phyloP scores from a whole-genome alignment of 495 filamentous ascomycete species.

The Penicillium cosmopolitanum region DNA sequence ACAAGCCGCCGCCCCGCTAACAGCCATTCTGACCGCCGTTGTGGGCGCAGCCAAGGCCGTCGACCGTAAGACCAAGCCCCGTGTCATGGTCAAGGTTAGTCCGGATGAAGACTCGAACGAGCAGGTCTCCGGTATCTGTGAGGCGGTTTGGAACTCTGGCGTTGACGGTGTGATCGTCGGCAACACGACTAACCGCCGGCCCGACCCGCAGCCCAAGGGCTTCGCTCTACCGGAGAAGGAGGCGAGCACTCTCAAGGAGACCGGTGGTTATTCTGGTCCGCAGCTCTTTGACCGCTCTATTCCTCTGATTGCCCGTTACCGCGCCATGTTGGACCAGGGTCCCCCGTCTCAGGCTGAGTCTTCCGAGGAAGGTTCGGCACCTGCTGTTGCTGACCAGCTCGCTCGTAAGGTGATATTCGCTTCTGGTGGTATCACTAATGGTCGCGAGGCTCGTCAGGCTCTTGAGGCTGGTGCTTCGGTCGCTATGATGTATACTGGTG shows the following conservation, averaged over 20 bases:
- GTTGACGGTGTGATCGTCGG: slow-evolving; percentile 97
- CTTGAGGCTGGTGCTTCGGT: slow-evolving; percentile 85
- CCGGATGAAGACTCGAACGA: slow-evolving; percentile 87
- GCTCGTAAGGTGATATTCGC: slow-evolving; percentile 85
- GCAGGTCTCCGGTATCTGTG: slow-evolving; percentile 84
- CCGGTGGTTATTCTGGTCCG: slow-evolving; percentile 89
- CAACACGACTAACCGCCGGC: slow-evolving; percentile 88
- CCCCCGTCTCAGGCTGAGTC: slow-evolving; percentile 24
- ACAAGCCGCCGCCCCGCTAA: slow-evolving; percentile 80
- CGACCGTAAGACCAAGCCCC: slow-evolving; percentile 71
- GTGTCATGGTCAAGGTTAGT: slow-evolving; percentile 95
- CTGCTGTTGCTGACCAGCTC: slow-evolving; percentile 24
- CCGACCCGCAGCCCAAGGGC: slow-evolving; percentile 66
- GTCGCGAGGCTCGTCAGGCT: slow-evolving; percentile 75
- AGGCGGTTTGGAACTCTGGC: slow-evolving; percentile 80
- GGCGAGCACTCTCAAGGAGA: slow-evolving; percentile 66
- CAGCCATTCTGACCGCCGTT: slow-evolving; percentile 76
- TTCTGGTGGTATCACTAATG: slow-evolving; percentile 85
- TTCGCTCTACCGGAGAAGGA: slow-evolving; percentile 68
- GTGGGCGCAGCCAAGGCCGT: slow-evolving; percentile 73
- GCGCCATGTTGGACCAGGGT: slow-evolving; percentile 66
- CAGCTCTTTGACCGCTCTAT: slow-evolving; percentile 80
- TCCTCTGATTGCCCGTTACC: slow-evolving; percentile 75
- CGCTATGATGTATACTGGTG: slow-evolving; percentile 80
- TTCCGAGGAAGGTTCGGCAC: slow-evolving; percentile 9